Evolutionary conservation across 1,284 basidiomycete genomes (phyloP).

Genomic region (Malassezia japonica): DNA sequence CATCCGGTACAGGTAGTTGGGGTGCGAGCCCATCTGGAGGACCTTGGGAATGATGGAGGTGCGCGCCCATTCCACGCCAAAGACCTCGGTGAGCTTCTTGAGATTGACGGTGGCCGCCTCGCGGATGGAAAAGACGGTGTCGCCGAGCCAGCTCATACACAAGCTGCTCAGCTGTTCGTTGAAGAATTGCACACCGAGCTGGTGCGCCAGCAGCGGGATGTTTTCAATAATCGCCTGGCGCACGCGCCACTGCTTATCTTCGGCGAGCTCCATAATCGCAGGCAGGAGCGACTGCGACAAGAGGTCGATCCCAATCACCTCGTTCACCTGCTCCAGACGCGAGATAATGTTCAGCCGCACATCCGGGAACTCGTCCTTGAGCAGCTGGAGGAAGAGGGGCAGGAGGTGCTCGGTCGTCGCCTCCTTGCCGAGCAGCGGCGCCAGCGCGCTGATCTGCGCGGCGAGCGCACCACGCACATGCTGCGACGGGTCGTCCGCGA

Average conservation of each 20-base stretch:
- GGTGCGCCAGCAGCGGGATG: slow-evolving; percentile 87
- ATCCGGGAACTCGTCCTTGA: slow-evolving; percentile 98
- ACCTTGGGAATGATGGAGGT: slow-evolving; percentile 93
- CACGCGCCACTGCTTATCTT: slow-evolving; percentile 99
- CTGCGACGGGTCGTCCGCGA: slow-evolving; percentile 86
- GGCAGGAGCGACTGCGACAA: slow-evolving; percentile 91
- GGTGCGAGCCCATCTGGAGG: slow-evolving; percentile 91
- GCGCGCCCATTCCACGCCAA: slow-evolving; percentile 96
- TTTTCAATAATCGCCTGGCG: slow-evolving; percentile 99
- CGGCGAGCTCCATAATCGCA: slow-evolving; percentile 93
- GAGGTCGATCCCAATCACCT: slow-evolving; percentile 91
- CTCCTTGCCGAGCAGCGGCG: slow-evolving; percentile 85
- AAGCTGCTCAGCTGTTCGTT: slow-evolving; percentile 92
- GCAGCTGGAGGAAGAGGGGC: slow-evolving; percentile 85
- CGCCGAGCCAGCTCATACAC: slow-evolving; percentile 98
- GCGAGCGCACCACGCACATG: slow-evolving; percentile 94
- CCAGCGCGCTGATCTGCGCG: slow-evolving; percentile 93
- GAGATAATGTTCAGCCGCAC: slow-evolving; percentile 97
- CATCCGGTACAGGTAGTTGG: slow-evolving; percentile 97
- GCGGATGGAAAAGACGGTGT: slow-evolving; percentile 95
- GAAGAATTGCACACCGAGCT: slow-evolving; percentile 92
- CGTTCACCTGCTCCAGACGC: slow-evolving; percentile 92
- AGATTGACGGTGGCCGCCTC: slow-evolving; percentile 95
- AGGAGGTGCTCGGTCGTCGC: slow-evolving; percentile 93
- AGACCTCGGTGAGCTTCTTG: slow-evolving; percentile 95